Evolutionary conservation across 2,329 filamentous ascomycete species (phyloP).

Genomic region (Golovinomyces cichoracearum): DNA sequence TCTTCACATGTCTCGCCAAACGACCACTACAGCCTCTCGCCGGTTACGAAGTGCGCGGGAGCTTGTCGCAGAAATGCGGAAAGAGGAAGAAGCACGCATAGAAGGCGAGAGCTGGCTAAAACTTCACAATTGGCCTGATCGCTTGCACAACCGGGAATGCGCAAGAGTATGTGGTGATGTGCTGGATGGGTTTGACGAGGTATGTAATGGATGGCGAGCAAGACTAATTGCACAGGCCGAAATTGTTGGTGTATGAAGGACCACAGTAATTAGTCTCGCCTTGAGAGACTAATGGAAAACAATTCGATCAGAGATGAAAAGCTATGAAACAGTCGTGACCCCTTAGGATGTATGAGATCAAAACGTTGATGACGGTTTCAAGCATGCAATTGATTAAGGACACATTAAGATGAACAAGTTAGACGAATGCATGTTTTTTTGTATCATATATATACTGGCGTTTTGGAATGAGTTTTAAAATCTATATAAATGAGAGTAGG

Average conservation of each 20-base stretch:
- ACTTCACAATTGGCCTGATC: conserved; percentile 57
- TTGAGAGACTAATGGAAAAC: too few species aligned
- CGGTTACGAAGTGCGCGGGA: conserved; percentile 61
- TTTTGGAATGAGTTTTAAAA: too few species aligned
- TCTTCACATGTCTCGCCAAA: conserved; percentile 79
- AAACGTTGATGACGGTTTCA: too few species aligned
- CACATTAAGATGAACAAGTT: too few species aligned
- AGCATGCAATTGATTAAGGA: too few species aligned
- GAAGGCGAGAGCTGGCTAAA: conserved; percentile 63
- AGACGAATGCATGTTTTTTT: too few species aligned
- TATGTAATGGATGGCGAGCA: conserved; percentile 63
- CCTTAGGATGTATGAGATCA: too few species aligned
- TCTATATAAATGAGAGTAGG: too few species aligned
- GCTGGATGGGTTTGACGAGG: conserved; percentile 72
- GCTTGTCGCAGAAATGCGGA: conserved; percentile 59
- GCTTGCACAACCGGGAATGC: conserved; percentile 52
- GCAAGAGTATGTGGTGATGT: conserved; percentile 66
- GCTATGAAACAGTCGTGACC: too few species aligned
- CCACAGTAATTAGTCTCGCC: neutral
- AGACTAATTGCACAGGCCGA: conserved; percentile 37
- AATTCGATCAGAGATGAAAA: too few species aligned
- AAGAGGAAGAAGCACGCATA: conserved; percentile 58
- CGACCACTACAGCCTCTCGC: conserved; percentile 54
- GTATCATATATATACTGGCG: too few species aligned
- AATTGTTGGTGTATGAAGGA: conserved; percentile 4